Evolutionary conservation across 192 early-diverging fungal species (phyloP), one percentile per base, ranked within the genome.

Genomic region (Dimargaris cristalligena): DNA sequence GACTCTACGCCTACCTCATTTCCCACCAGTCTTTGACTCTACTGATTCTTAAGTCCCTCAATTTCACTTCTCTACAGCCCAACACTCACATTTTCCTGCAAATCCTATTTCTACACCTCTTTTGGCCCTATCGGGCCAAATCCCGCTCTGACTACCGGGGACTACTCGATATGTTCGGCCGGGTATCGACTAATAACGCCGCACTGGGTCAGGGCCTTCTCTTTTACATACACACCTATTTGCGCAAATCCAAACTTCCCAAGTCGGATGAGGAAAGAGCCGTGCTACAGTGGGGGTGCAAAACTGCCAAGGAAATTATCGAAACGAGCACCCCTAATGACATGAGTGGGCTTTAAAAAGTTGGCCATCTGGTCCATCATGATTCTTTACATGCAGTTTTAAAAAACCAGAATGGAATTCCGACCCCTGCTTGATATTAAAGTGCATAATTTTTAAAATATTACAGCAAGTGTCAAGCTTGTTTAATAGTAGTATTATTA

Each of bases 1-100:
- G 87, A 67, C 74, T 93, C 66, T 92, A 89, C 65, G 84, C 78
- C n/a, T 80, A 81, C 67, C 73, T 97, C 14, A 66, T 94, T 49
- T 74, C 76, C 16, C 75, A 76, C 25, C 75, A 82, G 26, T 77
- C 74, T 14, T 72, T 94, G 23, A 78, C 85, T n/a, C 65, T 94
- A 60, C 75, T 80, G 33, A 78, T 93, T 28, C 65, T 75, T 61
- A 71, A 68, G 73, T 81, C 78, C 13, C 74, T 89, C 31, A 83
- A 82, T 45, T 88, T 89, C 69, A 80, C 85, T 18, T 78, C 77
- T n/a, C 66, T 87, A 11, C 69, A 72, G 25, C 57, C 66, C 18
- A 74, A 82, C 41, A 78, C 74, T 20, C 72, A 74, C 1, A 58
- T 85, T 14, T 86, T 86, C 62, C 80, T 85, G 64, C 84, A 87